phyloP scores from a whole-genome alignment of 768 basidiomycete species.

The Lactarius sanguifluus region DNA sequence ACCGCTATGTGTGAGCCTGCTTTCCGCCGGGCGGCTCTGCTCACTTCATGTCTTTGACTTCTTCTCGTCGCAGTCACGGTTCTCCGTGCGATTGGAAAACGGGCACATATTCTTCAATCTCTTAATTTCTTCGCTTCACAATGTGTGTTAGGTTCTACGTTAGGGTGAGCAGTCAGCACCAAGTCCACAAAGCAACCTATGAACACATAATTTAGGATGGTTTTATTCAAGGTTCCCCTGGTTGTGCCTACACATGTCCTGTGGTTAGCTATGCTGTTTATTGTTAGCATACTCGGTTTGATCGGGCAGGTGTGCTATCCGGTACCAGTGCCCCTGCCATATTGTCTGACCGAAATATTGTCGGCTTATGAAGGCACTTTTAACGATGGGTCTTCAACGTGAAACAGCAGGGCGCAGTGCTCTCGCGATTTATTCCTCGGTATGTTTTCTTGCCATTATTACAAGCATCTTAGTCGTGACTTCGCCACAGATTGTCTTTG shows the following conservation, averaged over 20 bases:
- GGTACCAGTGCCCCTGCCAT: too few species aligned
- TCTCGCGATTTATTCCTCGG: constrained; percentile 60
- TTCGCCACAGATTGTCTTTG: constrained; percentile 58
- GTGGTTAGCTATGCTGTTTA: constrained; percentile 45
- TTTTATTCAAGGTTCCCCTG: constrained; percentile 41
- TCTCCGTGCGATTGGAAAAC: constrained; percentile 69
- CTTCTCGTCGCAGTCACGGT: constrained; percentile 41
- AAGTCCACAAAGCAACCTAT: neutral
- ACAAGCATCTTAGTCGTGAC: neutral
- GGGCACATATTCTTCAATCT: constrained; percentile 73
- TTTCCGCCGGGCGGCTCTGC: too few species aligned
- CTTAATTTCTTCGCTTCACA: constrained; percentile 64
- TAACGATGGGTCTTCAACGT: constrained; percentile 62
- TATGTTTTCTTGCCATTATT: constrained; percentile 28
- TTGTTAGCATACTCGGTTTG: constrained; percentile 55
- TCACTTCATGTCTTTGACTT: neutral
- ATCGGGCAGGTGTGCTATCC: constrained; percentile 39
- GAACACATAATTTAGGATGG: constrained; percentile 40
- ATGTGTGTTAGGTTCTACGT: constrained; percentile 45
- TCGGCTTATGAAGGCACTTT: constrained; percentile 42
- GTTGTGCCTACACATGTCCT: constrained; percentile 46
- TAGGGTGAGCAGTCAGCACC: constrained; percentile 32
- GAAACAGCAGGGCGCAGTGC: constrained; percentile 65
- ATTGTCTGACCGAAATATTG: neutral
- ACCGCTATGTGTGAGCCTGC: constrained; percentile 64